A percentile compares a stretch with the other conserved stretches of the same genome.
These are phyloP conservation scores for Calocybe gangraenosa DNA, from an alignment of 768 basidiomycete genomes.

Conservation along the genomic window DNA sequence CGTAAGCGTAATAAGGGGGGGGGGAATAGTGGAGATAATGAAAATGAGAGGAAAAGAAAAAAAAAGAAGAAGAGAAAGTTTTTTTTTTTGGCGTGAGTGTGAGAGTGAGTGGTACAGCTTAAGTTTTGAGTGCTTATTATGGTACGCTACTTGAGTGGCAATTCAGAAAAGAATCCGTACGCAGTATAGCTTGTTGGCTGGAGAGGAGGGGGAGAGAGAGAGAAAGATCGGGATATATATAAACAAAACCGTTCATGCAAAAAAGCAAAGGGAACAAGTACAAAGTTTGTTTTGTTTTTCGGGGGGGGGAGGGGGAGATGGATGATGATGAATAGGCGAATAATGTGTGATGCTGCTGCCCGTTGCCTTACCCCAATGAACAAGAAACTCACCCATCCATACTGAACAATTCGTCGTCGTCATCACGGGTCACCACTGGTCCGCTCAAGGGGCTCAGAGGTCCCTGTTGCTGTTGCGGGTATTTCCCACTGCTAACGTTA, in stretches of 20 bases:
- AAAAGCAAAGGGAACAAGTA: background rate
- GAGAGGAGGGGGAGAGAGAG: too few relatives aligned
- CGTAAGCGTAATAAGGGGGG: background rate
- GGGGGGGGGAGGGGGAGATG: background rate
- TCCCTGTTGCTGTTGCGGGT: slow-evolving; percentile 24
- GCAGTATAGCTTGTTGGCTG: too few relatives aligned
- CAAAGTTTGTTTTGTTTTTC: background rate
- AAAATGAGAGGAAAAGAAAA: background rate
- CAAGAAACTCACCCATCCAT: slow-evolving; percentile 64
- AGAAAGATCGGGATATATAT: too few relatives aligned
- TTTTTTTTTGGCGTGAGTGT: background rate
- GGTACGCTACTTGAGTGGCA: background rate
- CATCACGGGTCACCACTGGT: slow-evolving; percentile 52
- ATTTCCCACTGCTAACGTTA: slow-evolving; percentile 34
- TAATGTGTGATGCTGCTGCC: too few relatives aligned
- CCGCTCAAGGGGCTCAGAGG: slow-evolving; percentile 59
- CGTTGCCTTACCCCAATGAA: too few relatives aligned
- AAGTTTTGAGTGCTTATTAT: too few relatives aligned
- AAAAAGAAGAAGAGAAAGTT: background rate
- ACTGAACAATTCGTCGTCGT: slow-evolving; percentile 67
- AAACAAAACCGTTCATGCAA: too few relatives aligned
- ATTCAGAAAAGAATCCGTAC: too few relatives aligned
- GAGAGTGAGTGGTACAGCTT: background rate
- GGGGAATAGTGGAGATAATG: background rate
- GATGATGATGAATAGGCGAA: too few relatives aligned